Evolutionary conservation across 176 grass and related monocot species (phyloP).

Genomic region (Triticum monococcum): DNA sequence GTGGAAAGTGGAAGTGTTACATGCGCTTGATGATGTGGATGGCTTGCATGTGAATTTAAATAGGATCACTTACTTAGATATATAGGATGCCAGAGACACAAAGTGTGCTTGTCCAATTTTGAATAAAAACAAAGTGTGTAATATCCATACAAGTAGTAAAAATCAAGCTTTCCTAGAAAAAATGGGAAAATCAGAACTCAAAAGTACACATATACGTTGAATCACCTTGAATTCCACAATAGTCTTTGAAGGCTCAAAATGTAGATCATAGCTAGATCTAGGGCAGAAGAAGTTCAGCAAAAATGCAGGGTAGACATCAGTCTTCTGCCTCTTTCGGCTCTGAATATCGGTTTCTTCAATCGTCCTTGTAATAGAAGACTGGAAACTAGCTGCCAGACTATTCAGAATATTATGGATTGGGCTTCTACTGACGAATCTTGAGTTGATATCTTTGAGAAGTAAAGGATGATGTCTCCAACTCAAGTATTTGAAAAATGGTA

Average conservation of each 20-base stretch:
- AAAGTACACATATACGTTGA: slow-evolving; percentile 14
- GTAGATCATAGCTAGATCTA: slow-evolving; percentile 68
- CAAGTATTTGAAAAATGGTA: slow-evolving; percentile 25
- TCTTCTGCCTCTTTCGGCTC: slow-evolving; percentile 66
- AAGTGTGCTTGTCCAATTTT: not conserved
- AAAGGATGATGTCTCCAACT: slow-evolving; percentile 43
- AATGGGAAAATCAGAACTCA: slow-evolving; percentile 19
- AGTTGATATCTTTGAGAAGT: slow-evolving; percentile 83
- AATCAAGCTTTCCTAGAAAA: slow-evolving; percentile 23
- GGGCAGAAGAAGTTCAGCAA: slow-evolving; percentile 81
- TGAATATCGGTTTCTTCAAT: slow-evolving; percentile 48
- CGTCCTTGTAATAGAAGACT: slow-evolving; percentile 33
- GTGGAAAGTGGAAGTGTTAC: no score
- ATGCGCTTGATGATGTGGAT: no score
- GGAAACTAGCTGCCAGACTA: slow-evolving; percentile 65
- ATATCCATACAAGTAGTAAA: slow-evolving; percentile 6
- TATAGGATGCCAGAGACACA: not conserved
- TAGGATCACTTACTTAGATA: no score
- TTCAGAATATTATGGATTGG: slow-evolving; percentile 86
- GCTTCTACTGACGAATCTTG: slow-evolving; percentile 74
- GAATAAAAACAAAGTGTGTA: not conserved
- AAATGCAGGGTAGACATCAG: slow-evolving; percentile 65
- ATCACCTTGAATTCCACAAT: slow-evolving; percentile 92
- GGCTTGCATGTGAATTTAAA: no score
- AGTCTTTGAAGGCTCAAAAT: slow-evolving; percentile 91